Conservation (phyloP, 2,329 filamentous ascomycete genomes). For the Aspergillus fumigatiaffinis region DNA sequence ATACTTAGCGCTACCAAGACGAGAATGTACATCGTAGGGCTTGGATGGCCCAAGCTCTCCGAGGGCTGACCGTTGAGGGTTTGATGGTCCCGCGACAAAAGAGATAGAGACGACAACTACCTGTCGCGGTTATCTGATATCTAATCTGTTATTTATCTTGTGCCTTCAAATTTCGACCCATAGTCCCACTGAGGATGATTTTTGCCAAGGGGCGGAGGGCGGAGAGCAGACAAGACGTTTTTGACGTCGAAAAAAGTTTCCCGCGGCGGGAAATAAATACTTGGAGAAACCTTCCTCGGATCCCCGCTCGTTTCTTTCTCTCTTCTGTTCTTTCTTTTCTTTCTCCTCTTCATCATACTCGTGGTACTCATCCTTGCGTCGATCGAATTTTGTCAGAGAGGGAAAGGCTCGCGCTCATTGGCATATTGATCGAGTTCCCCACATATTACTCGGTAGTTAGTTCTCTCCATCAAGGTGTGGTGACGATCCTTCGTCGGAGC, state of each 20-base stretch:
- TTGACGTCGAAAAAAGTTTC: background rate
- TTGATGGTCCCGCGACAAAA: background rate
- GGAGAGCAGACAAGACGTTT: background rate
- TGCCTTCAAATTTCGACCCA: background rate
- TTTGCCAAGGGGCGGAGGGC: background rate
- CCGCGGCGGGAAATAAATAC: background rate
- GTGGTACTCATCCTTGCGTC: background rate
- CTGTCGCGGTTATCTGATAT: background rate
- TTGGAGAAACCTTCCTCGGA: background rate
- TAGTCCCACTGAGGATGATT: background rate
- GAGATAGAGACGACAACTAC: background rate
- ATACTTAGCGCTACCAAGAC: background rate
- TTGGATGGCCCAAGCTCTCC: background rate
- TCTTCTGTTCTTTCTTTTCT: too few species aligned
- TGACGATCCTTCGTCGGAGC: background rate
- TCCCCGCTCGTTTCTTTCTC: conserved; percentile 5
- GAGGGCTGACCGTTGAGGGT: background rate
- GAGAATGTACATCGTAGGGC: background rate
- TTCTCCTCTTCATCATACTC: too few species aligned
- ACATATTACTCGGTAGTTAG: too few species aligned
- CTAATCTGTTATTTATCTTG: background rate
- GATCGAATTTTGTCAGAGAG: background rate
- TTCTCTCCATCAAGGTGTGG: background rate
- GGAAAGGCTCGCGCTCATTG: background rate
- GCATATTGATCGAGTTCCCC: too few species aligned